Percentiles rank a stretch among this genome's conserved stretches.
Evolutionary conservation across 2,329 filamentous ascomycete genomes (phyloP).

Genomic region (Trichoderma guizhouense): DNA sequence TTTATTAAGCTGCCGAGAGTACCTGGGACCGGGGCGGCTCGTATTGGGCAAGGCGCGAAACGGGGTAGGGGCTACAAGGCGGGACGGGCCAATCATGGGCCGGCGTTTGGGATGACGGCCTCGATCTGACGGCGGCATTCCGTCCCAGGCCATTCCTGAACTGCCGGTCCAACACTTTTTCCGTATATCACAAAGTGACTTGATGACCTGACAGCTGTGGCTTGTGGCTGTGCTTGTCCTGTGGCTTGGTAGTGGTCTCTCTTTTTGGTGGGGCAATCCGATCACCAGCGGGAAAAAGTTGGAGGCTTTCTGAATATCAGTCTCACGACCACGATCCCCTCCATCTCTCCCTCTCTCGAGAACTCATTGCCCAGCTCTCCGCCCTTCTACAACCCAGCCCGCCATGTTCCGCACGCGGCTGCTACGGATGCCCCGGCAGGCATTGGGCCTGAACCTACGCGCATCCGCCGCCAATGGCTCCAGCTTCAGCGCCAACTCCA

Average conservation of each 20-base stretch:
- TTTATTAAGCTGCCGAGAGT: background rate
- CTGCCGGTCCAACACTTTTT: background rate
- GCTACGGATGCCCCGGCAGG: conserved; percentile 50
- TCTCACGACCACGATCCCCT: background rate
- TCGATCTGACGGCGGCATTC: background rate
- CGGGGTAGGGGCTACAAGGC: background rate
- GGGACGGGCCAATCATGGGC: background rate
- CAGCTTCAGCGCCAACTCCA: background rate
- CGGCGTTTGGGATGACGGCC: background rate
- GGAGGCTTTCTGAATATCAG: background rate
- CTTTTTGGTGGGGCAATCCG: conserved; percentile 6
- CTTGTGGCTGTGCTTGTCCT: background rate
- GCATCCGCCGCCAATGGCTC: conserved; percentile 29
- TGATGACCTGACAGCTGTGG: background rate
- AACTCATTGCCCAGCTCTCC: background rate
- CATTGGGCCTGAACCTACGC: conserved; percentile 34
- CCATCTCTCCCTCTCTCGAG: background rate
- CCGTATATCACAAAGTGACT: background rate
- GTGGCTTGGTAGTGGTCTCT: background rate
- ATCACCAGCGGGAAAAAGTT: conserved; percentile 15
- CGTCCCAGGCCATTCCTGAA: background rate
- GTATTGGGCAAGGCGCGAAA: background rate
- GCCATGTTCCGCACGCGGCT: conserved; percentile 53
- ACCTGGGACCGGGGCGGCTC: background rate
- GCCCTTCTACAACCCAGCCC: conserved; percentile 12